Conservation (phyloP, 139 green algal species). For the Chlorella sorokiniana region DNA sequence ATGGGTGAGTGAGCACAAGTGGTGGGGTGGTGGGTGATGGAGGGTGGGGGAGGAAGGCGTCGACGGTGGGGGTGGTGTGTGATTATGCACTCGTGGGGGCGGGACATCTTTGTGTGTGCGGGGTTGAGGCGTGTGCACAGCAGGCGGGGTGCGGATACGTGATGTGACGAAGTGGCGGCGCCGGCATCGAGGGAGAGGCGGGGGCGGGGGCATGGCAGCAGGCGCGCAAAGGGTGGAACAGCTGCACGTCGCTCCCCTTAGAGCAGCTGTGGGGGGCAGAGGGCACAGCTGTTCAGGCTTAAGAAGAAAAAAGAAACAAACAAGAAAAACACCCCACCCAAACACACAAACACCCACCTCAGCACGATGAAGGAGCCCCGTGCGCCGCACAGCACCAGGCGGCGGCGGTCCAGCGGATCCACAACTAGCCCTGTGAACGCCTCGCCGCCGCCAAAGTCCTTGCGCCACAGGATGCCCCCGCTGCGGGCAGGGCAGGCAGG, state of each 20-base stretch:
- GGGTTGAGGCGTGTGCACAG: too few species aligned
- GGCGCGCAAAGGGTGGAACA: too few species aligned
- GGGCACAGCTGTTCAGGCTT: too few species aligned
- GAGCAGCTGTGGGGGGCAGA: too few species aligned
- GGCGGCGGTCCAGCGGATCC: conserved; percentile 68
- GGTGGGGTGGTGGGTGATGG: background rate
- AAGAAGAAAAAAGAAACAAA: background rate
- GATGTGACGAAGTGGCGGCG: background rate
- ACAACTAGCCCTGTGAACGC: conserved; percentile 51
- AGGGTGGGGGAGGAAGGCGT: too few species aligned
- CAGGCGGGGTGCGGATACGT: too few species aligned
- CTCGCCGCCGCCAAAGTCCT: conserved; percentile 53
- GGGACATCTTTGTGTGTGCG: too few species aligned
- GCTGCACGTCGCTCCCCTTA: too few species aligned
- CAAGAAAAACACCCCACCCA: background rate
- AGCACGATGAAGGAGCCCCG: conserved; percentile 64
- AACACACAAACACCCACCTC: background rate
- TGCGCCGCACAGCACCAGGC: conserved; percentile 60
- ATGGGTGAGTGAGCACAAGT: background rate
- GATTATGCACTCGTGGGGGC: too few species aligned
- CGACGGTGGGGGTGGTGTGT: too few species aligned
- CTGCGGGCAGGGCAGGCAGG: background rate
- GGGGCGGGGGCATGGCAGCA: too few species aligned
- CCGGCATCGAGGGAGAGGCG: too few species aligned
- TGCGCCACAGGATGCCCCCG: conserved; percentile 46